These are phyloP conservation scores for Chytriomyces sp. DNA, from an alignment of 192 early-diverging fungal species.

Conservation along the genomic window DNA sequence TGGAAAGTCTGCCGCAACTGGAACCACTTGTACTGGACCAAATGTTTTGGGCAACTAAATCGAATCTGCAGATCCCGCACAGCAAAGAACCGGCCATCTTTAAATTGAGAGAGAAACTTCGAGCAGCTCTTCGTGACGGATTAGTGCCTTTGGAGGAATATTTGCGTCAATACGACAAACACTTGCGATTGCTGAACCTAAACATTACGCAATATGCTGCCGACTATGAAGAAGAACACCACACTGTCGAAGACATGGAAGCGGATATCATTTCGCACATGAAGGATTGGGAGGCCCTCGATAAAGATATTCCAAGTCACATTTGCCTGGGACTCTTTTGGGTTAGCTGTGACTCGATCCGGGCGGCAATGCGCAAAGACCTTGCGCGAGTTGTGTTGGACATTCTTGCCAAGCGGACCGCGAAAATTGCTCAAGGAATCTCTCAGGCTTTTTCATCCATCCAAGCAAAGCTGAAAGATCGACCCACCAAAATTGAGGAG, in stretches of 20 bases:
- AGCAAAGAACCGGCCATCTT: conserved; percentile 45
- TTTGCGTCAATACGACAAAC: conserved; percentile 55
- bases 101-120: conserved; percentile 42
- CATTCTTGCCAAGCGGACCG: conserved; percentile 47
- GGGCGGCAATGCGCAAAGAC: conserved; percentile 60
- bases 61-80: conserved; percentile 58
- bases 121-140: conserved; percentile 42
- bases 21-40: conserved; percentile 65
- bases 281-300: conserved; percentile 65
- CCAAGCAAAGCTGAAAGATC: conserved; percentile 55
- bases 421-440: conserved; percentile 52
- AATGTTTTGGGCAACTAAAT: conserved; percentile 67
- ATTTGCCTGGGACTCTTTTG: conserved; percentile 62
- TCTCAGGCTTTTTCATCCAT: conserved; percentile 52
- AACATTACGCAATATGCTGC: conserved; percentile 55
- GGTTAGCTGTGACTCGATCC: conserved; percentile 61
- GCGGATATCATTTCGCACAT: conserved; percentile 51
- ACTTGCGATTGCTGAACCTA: conserved; percentile 57
- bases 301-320: conserved; percentile 64
- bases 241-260: conserved; percentile 65
- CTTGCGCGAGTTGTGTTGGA: conserved; percentile 61
- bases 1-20: conserved; percentile 61
- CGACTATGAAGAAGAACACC: conserved; percentile 60
- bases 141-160: conserved; percentile 54
- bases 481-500: conserved; percentile 66